Evolutionary conservation across 306 rosid genomes (phyloP).

Genomic region (Senna tora): DNA sequence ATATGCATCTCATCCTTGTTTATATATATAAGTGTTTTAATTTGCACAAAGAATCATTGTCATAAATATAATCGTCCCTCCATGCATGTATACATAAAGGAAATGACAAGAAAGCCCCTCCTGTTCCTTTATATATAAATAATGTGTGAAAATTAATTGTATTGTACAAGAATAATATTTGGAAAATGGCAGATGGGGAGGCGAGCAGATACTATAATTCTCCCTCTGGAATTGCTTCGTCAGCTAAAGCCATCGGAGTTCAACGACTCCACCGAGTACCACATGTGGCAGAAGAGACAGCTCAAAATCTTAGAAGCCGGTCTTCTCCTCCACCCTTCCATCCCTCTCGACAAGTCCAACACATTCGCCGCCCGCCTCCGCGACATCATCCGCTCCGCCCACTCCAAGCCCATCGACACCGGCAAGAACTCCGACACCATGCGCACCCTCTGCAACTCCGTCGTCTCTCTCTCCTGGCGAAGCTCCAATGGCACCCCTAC

Average conservation of each 20-base stretch:
- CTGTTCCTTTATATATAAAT: too few species aligned
- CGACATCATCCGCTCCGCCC: slow-evolving; percentile 54
- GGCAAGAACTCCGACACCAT: slow-evolving; percentile 86
- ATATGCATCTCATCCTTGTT: too few species aligned
- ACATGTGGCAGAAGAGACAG: slow-evolving; percentile 89
- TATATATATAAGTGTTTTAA: too few species aligned
- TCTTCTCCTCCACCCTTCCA: slow-evolving; percentile 74
- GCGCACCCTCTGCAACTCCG: slow-evolving; percentile 84
- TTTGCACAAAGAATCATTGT: too few species aligned
- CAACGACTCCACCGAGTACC: slow-evolving; percentile 80
- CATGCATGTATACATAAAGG: too few species aligned
- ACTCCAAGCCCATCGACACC: slow-evolving; percentile 59
- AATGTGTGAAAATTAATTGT: too few species aligned
- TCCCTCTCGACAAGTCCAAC: slow-evolving; percentile 56
- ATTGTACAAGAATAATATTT: too few species aligned
- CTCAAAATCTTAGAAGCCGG: slow-evolving; percentile 77
- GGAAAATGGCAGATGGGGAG: slow-evolving; percentile 65
- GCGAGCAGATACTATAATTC: slow-evolving; percentile 90
- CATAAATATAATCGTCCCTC: too few species aligned
- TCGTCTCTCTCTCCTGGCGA: slow-evolving; percentile 90
- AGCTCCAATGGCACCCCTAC: slow-evolving; percentile 72
- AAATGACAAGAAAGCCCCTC: too few species aligned
- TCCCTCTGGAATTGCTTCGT: slow-evolving; percentile 86
- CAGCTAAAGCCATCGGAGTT: slow-evolving; percentile 86
- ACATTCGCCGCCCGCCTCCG: slow-evolving; percentile 73